phyloP scores from a whole-genome alignment of 352 stramenopile species.

The Thalassiosira ordinaria region DNA sequence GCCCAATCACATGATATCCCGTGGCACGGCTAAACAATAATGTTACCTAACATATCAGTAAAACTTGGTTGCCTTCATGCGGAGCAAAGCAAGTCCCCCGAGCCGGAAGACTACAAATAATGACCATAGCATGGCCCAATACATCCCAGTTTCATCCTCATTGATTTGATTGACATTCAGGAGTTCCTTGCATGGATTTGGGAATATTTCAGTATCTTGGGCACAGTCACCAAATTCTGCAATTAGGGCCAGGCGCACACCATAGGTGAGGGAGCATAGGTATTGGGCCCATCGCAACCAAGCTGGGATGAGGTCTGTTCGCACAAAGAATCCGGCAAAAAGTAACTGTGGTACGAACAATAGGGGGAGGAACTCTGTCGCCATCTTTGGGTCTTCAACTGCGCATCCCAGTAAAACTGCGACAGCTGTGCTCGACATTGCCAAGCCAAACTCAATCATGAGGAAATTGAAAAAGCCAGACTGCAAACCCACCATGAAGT shows the following conservation, averaged over 20 bases:
- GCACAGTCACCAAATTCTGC: conserved; percentile 56
- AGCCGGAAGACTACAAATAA: conserved; percentile 73
- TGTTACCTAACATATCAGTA: background rate
- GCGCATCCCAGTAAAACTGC: conserved; percentile 77
- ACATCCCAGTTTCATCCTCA: conserved; percentile 40
- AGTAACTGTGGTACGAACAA: conserved; percentile 87
- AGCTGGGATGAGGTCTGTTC: conserved; percentile 59
- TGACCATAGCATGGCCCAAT: conserved; percentile 64
- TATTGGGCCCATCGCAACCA: conserved; percentile 82
- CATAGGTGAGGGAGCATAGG: conserved; percentile 80
- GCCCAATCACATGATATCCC: too few relatives aligned
- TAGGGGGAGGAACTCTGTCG: conserved; percentile 75
- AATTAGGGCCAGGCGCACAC: conserved; percentile 49
- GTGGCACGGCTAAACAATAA: background rate
- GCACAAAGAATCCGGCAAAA: conserved; percentile 82
- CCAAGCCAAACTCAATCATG: conserved; percentile 63
- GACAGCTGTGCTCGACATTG: conserved; percentile 66
- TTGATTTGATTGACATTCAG: conserved; percentile 47
- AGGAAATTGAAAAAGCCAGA: conserved; percentile 75
- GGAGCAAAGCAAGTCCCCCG: conserved; percentile 54
- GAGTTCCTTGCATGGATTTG: conserved; percentile 38
- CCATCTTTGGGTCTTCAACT: conserved; percentile 80
- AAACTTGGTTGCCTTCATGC: conserved; percentile 59
- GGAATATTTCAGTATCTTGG: conserved; percentile 7
- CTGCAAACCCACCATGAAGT: conserved; percentile 78